Conservation (phyloP, 257 asterid species). For the Ilex aquifolium region DNA sequence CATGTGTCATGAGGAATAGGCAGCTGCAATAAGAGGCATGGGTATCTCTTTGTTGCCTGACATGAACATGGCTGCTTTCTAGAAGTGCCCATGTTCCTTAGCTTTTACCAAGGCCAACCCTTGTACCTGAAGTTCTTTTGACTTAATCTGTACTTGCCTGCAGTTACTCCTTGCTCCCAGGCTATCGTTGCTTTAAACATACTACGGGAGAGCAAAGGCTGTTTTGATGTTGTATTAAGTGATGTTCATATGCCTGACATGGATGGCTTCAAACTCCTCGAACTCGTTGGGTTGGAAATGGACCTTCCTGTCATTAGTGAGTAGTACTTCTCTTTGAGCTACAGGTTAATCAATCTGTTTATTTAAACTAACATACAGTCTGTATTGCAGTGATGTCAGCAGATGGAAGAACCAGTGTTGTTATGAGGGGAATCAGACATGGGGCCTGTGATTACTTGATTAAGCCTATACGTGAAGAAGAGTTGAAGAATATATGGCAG, state of each 20-base stretch:
- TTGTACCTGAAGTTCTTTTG: neutral
- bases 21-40: too few relatives aligned
- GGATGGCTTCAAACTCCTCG: constrained; percentile 94
- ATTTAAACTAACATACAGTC: constrained; percentile 16
- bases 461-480: constrained; percentile 83
- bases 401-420: constrained; percentile 69
- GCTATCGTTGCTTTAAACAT: constrained; percentile 66
- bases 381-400: constrained; percentile 80
- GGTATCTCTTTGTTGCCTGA: too few relatives aligned
- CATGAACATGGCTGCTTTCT: too few relatives aligned
- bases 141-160: constrained; percentile 16
- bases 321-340: constrained; percentile 21
- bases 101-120: too few relatives aligned
- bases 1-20: too few relatives aligned
- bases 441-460: constrained; percentile 94
- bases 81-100: too few relatives aligned
- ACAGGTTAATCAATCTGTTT: constrained; percentile 9
- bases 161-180: constrained; percentile 73
- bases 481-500: constrained; percentile 86
- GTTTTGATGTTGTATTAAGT: constrained; percentile 73
- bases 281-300: constrained; percentile 88
- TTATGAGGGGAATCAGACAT: constrained; percentile 78
- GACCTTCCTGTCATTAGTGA: constrained; percentile 94
- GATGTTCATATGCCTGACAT: constrained; percentile 98
- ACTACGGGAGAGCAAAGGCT: constrained; percentile 70